phyloP scores from a whole-genome alignment of 2,329 filamentous ascomycete genomes.

The Scolecobasidium constrictum region DNA sequence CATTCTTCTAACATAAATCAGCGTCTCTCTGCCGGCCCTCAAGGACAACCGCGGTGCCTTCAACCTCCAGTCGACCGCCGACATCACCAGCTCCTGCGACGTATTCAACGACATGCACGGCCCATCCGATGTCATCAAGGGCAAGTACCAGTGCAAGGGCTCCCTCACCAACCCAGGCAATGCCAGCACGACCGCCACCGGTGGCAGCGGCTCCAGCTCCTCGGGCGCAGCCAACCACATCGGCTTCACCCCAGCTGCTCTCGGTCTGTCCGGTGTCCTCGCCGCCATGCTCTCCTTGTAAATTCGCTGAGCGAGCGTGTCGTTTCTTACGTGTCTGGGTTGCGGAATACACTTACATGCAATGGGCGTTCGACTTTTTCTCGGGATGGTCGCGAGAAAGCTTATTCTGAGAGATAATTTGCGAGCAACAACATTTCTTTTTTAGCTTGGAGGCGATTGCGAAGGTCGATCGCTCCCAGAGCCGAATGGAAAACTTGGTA shows the following conservation, averaged over 20 bases:
- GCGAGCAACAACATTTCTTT: too few relatives aligned
- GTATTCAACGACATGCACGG: slow-evolving; percentile 29
- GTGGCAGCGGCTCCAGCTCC: slow-evolving; percentile 14
- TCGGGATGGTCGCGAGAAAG: too few relatives aligned
- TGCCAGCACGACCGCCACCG: slow-evolving; percentile 23
- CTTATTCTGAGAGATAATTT: too few relatives aligned
- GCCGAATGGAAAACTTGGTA: too few relatives aligned
- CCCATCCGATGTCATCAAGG: slow-evolving; percentile 30
- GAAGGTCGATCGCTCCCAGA: too few relatives aligned
- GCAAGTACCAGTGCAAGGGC: slow-evolving; percentile 31
- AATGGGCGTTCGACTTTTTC: too few relatives aligned
- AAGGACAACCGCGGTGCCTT: slow-evolving; percentile 36
- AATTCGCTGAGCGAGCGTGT: neutral
- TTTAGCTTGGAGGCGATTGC: too few relatives aligned
- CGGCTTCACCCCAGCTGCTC: slow-evolving; percentile 26
- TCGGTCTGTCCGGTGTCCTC: slow-evolving; percentile 34
- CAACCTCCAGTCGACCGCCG: slow-evolving; percentile 36
- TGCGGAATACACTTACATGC: too few relatives aligned
- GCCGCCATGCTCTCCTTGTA: slow-evolving; percentile 34
- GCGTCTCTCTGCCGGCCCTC: slow-evolving; percentile 55
- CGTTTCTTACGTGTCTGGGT: too few relatives aligned
- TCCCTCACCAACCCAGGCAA: slow-evolving; percentile 25
- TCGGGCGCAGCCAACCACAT: slow-evolving; percentile 28
- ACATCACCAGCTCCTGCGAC: slow-evolving; percentile 29
- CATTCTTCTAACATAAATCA: slow-evolving; percentile 24